Evolutionary conservation across 257 asterid species (phyloP), one percentile per base, ranked within the genome.

Genomic region (Penstemon newberryi): DNA sequence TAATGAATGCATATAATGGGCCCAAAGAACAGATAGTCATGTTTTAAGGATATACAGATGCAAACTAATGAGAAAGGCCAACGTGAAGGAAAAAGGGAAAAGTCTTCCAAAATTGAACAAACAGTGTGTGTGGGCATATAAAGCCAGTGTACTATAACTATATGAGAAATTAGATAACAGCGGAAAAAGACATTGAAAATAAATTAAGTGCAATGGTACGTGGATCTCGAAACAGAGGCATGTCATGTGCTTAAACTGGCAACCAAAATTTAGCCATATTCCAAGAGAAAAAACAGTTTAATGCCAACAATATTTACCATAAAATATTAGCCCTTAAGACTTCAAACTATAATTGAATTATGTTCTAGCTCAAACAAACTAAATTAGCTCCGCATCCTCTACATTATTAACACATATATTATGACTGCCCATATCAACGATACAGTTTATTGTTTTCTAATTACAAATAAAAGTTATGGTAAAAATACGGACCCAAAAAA

Each of bases 121-220:
- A 73, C 78, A 77, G 46, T 15, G 66, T 60, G 49, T 72, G 70
- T 49, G 72, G 63, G 71, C 63, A 10, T 25, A 18, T 67, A 72
- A 79, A 61, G 52, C 40, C 54, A 43, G 9, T 42, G 12, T 12
- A 40, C 19, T 47, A 42, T 39, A 51, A n/a, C 40, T 8, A 19
- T 39, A 12, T 47, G 5, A 65, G 50, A 65, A 13, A 46, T 69
- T 50, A 50, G 50, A 38, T 5, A 51, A 38, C 49, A 12, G 50
- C n/a, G 9, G 69, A 37, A 64, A 47, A 64, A 33, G 46, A 64
- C 69, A 36, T 41, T 36, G 54, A 25, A 19, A 47, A 25, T 46
- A 46, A 4, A 46, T 10, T 25, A 19, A 47, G 49, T 46, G 46
- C 36, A 69, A 33, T 38, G 55, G 10, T 47, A 44, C 56, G 49